phyloP scores from a whole-genome alignment of 805 yeast species.

The Danielia oregonensis region DNA sequence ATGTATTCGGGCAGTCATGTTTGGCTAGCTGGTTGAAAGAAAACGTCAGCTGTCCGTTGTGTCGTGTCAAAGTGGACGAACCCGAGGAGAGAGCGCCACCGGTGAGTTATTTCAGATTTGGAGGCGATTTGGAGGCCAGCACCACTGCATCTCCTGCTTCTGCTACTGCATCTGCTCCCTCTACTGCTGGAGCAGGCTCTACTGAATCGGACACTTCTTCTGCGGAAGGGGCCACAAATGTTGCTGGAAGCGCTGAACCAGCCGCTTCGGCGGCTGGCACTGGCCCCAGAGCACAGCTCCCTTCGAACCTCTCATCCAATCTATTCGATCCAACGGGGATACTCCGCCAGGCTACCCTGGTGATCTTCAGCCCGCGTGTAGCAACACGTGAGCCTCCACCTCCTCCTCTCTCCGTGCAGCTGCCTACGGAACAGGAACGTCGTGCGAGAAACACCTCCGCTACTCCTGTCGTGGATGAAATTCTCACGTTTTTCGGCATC shows the following conservation, averaged over 20 bases:
- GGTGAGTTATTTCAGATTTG: conserved; percentile 13
- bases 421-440: not conserved
- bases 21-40: conserved; percentile 76
- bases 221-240: not conserved
- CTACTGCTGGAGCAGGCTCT: no score
- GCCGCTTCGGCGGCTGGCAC: no score
- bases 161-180: not conserved
- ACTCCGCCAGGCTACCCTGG: conserved; percentile 13
- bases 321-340: no score
- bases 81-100: conserved; percentile 6
- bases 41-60: conserved; percentile 80
- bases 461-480: conserved; percentile 14
- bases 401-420: conserved; percentile 7
- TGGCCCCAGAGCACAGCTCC: no score
- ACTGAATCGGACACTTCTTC: no score
- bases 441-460: conserved; percentile 9
- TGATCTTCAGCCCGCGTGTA: conserved; percentile 6
- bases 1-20: conserved; percentile 84
- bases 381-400: conserved; percentile 9
- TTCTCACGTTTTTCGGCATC: conserved; percentile 11
- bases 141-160: not conserved
- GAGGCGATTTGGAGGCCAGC: conserved; percentile 2
- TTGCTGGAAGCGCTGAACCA: not conserved
- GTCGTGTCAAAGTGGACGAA: conserved; percentile 47
- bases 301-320: no score